Evolutionary conservation across 2,329 filamentous ascomycete species (phyloP), one percentile per base, ranked within the genome.

Genomic region (Aspergillus sp.): DNA sequence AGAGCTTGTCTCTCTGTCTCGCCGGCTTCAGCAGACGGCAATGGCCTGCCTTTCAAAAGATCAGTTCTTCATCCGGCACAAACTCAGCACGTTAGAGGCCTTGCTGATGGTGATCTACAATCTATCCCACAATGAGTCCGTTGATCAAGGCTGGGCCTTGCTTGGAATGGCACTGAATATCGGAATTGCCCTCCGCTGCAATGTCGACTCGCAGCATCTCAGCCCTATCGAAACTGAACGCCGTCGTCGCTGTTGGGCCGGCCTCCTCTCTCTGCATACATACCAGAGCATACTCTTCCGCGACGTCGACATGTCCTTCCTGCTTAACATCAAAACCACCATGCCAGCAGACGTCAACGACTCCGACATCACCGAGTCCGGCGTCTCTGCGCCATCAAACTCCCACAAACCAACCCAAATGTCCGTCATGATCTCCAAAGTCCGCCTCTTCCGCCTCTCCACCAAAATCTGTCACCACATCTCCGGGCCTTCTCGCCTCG

Each of bases 211-310:
- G 3, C 44, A 45, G 3, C 2, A 60, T 3, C 34, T 73, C 3
- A 56, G 56, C 27, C 39, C 47, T 1, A 54, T 73, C 2, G 64
- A 68, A 11, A 53, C 50, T 5, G 66, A 74, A 40, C 56, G 71
- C 46, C 58, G 70, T 15, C 66, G 71, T 1, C 63, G 71, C 4
- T 70, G 68, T 40, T 74, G 71, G 71, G 70, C 66, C 9, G 71
- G 66, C 1, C 46, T 74, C 5, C 62, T 72, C 50, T 64, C 68
- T 13, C 59, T 74, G 1, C 72, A 73, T 41, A 72, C 69, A 0
- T 67, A 71, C 22, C 71, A 74, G 40, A 68, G 61, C 34, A 70
- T 69, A 0, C 45, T 62, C 2, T 67, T 65, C 44, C 60, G 63
- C 9, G 65, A 67, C 47, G 39, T 66, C 13, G 58, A 66, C 37